Percentiles rank a stretch among this genome's conserved stretches.
Evolutionary conservation across 1,139 yeast genomes (phyloP).

Genomic region (Pichia sp.): DNA sequence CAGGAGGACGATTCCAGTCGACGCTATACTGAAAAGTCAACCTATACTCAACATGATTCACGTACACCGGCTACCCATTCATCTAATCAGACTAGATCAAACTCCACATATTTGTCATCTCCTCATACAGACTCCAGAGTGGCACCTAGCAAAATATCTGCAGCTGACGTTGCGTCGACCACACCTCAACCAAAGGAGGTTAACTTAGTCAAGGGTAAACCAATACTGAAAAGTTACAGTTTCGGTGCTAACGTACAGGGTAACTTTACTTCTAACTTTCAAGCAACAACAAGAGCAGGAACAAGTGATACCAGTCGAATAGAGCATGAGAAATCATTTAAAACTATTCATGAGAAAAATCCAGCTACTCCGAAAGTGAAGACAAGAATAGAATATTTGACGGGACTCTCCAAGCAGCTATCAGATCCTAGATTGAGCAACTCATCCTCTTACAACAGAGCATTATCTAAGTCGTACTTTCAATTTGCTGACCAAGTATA

Average conservation of each 20-base stretch:
- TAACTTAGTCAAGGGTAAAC: too few species aligned
- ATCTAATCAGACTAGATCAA: too few species aligned
- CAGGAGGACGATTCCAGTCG: too few species aligned
- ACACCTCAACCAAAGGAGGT: too few species aligned
- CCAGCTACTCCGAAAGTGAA: slow-evolving; percentile 2
- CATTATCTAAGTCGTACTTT: slow-evolving; percentile 17
- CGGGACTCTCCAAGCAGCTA: slow-evolving; percentile 14
- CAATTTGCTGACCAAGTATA: slow-evolving; percentile 32
- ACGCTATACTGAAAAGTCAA: too few species aligned
- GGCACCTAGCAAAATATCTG: too few species aligned
- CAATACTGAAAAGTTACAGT: slow-evolving; percentile 3
- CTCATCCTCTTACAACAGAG: slow-evolving; percentile 9
- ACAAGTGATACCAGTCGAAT: too few species aligned
- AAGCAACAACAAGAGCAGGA: slow-evolving; percentile 26
- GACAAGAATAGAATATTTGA: slow-evolving; percentile 13
- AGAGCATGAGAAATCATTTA: slow-evolving; percentile 12
- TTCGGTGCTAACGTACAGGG: slow-evolving; percentile 5
- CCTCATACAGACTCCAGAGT: too few species aligned
- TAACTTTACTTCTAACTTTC: slow-evolving; percentile 5
- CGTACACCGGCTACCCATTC: too few species aligned
- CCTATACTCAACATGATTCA: too few species aligned
- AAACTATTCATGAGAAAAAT: slow-evolving; percentile 4
- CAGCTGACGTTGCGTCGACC: too few species aligned
- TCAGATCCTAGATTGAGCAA: slow-evolving; percentile 34
- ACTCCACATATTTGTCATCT: too few species aligned